Conservation (phyloP, 768 basidiomycete species). For the Amanita pseudoporphyria region DNA sequence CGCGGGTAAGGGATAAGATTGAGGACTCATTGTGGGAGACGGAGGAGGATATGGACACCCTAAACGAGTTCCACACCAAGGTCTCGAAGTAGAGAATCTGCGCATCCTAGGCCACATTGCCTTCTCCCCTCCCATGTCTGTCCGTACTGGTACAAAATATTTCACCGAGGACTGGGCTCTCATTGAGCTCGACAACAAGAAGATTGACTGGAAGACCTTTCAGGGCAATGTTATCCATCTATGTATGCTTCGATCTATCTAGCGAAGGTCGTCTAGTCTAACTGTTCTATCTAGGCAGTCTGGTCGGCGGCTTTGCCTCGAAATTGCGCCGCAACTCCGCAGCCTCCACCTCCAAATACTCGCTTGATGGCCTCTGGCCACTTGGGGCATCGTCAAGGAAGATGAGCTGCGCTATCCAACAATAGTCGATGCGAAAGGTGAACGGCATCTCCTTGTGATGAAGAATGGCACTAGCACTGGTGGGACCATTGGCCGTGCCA, state of each 20-base stretch:
- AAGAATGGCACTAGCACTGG: constrained; percentile 26
- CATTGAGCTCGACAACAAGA: constrained; percentile 20
- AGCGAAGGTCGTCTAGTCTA: background rate
- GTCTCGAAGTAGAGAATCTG: constrained; percentile 12
- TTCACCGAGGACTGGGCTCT: constrained; percentile 27
- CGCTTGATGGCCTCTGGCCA: constrained; percentile 15
- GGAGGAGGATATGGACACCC: background rate
- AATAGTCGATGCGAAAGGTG: constrained; percentile 17
- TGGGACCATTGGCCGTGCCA: constrained; percentile 22
- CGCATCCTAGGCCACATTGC: constrained; percentile 26
- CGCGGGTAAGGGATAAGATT: background rate
- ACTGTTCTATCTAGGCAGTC: background rate
- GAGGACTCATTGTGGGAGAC: background rate
- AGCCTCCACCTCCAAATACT: background rate
- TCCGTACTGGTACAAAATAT: constrained; percentile 13
- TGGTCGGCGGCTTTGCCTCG: background rate
- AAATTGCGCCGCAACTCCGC: background rate
- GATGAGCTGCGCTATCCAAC: constrained; percentile 19
- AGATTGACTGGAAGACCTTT: constrained; percentile 24
- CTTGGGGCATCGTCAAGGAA: constrained; percentile 18
- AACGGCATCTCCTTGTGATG: constrained; percentile 19
- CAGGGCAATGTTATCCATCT: constrained; percentile 21
- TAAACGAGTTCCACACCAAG: too few species aligned
- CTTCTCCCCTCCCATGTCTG: constrained; percentile 19
- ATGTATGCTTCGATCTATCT: constrained; percentile 15